Conservation (phyloP, 148 eudicot species). For the Selenicereus undatus region DNA sequence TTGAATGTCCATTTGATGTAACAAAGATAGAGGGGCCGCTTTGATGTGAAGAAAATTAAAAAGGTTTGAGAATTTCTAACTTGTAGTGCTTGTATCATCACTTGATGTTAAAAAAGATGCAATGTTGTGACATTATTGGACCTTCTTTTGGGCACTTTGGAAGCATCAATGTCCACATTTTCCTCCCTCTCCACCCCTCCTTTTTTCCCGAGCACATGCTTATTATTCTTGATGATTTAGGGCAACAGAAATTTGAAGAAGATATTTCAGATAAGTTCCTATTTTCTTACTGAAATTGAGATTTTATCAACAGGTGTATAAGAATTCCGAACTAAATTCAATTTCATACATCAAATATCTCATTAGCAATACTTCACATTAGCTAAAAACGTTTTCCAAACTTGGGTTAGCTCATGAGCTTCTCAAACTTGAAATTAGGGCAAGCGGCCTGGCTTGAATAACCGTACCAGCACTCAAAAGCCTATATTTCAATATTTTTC, state of each 20-base stretch:
- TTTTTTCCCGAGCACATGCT: conserved; percentile 4
- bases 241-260: neutral
- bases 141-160: conserved; percentile 9
- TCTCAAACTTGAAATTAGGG: no score
- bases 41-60: neutral
- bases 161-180: conserved; percentile 2
- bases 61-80: neutral
- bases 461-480: no score
- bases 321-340: no score
- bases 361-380: neutral
- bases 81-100: conserved; percentile 6
- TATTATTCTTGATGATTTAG: neutral
- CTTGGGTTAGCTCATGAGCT: no score
- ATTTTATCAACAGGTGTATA: neutral
- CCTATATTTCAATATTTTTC: no score
- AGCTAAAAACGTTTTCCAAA: neutral
- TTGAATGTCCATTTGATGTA: neutral
- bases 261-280: neutral
- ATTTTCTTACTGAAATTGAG: neutral
- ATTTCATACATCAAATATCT: no score
- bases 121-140: neutral
- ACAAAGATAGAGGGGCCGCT: neutral
- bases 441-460: no score
- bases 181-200: neutral
- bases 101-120: neutral